These are phyloP conservation scores for Penicillium subrubescens DNA, from an alignment of 495 filamentous ascomycete species.

Conservation along the genomic window DNA sequence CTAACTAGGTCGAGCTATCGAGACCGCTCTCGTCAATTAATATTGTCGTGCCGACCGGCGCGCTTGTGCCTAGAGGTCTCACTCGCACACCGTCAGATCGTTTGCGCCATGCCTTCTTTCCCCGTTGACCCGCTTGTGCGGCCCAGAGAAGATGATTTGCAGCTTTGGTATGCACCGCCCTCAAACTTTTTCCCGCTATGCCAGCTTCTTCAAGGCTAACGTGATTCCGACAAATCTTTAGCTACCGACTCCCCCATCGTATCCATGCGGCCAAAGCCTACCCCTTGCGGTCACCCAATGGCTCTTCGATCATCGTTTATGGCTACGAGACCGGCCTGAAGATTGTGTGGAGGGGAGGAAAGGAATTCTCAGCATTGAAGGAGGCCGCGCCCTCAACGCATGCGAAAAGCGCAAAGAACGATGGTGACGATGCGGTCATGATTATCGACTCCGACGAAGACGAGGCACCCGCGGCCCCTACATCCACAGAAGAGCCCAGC, in stretches of 20 bases:
- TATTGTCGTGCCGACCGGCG: constrained; percentile 24
- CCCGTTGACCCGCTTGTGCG: constrained; percentile 42
- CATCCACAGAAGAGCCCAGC: constrained; percentile 41
- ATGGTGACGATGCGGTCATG: constrained; percentile 64
- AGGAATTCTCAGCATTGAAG: constrained; percentile 55
- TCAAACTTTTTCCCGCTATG: background rate
- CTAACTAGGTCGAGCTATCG: background rate
- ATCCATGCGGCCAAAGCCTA: constrained; percentile 73
- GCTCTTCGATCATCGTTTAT: constrained; percentile 80
- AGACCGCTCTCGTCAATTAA: constrained; percentile 3
- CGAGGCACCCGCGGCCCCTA: constrained; percentile 41
- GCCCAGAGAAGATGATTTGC: constrained; percentile 48
- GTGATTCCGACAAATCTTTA: constrained; percentile 34
- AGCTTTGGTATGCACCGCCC: constrained; percentile 48
- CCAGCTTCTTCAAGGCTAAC: background rate
- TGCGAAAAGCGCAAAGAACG: constrained; percentile 38
- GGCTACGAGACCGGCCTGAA: constrained; percentile 78
- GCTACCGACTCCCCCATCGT: constrained; percentile 76
- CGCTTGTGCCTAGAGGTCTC: constrained; percentile 26
- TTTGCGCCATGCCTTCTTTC: constrained; percentile 41
- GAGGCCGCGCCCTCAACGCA: constrained; percentile 20
- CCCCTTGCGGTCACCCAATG: constrained; percentile 76
- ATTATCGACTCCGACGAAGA: constrained; percentile 83
- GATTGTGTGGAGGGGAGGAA: constrained; percentile 80
- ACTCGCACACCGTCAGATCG: constrained; percentile 14